Evolutionary conservation across 768 basidiomycete species (phyloP).

Genomic region (Austroboletus festivus): DNA sequence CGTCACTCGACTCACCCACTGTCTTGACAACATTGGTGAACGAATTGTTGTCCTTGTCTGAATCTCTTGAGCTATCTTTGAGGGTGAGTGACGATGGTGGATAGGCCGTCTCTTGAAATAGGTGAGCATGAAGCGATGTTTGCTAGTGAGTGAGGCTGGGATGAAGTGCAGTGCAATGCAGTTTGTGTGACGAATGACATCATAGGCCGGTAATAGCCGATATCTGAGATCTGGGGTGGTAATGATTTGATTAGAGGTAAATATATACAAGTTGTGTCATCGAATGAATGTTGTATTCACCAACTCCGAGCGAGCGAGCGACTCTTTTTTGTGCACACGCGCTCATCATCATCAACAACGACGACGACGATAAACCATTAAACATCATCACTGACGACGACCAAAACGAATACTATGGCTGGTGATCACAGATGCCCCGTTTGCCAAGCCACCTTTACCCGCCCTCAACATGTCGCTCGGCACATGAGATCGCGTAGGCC

Average conservation of each 20-base stretch:
- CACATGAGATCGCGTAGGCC: constrained; percentile 87
- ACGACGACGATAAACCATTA: constrained; percentile 6
- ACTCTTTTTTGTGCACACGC: too few species aligned
- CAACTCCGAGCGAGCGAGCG: neutral
- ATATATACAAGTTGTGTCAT: constrained; percentile 40
- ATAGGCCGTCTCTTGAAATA: too few species aligned
- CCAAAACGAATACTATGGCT: constrained; percentile 45
- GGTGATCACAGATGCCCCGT: constrained; percentile 87
- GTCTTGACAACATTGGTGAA: constrained; percentile 30
- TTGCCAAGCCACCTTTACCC: constrained; percentile 82
- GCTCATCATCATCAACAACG: too few species aligned
- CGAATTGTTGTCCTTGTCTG: neutral
- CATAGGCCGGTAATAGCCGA: constrained; percentile 27
- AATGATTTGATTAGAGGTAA: constrained; percentile 25
- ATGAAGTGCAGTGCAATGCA: too few species aligned
- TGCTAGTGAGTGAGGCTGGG: too few species aligned
- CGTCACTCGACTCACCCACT: constrained; percentile 27
- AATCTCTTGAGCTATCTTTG: neutral
- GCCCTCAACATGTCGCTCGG: constrained; percentile 85
- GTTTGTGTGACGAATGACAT: constrained; percentile 24
- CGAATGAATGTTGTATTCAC: constrained; percentile 26
- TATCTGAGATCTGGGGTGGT: constrained; percentile 36
- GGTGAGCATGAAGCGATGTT: too few species aligned
- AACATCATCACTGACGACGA: neutral
- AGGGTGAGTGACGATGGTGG: too few species aligned